phyloP scores from a whole-genome alignment of 129 eudicot genomes.

The Flaveria linearis region DNA sequence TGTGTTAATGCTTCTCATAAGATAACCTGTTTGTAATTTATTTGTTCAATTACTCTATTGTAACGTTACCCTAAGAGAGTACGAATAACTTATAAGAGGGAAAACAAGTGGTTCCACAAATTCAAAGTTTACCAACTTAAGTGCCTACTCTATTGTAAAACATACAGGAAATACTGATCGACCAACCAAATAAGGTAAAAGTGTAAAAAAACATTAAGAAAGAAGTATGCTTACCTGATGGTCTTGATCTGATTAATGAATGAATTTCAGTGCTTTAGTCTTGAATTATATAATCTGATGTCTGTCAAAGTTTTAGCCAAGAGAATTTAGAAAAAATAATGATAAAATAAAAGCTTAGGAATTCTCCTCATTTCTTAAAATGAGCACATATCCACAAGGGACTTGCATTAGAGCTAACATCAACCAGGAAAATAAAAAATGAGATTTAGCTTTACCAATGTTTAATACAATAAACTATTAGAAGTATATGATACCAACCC shows the following conservation, averaged over 20 bases:
- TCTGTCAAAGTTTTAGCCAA: constrained; percentile 17
- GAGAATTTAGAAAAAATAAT: background rate
- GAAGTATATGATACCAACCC: background rate
- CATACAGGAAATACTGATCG: background rate
- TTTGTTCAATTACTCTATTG: background rate
- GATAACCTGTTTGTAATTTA: background rate
- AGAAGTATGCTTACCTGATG: constrained; percentile 16
- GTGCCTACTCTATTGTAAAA: background rate
- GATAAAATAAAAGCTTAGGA: background rate
- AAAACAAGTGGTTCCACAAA: background rate
- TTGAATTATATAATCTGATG: background rate
- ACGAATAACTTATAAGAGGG: background rate
- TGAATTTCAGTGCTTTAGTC: background rate
- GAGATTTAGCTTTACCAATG: background rate
- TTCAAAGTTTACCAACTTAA: background rate
- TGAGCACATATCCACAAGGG: too few relatives aligned
- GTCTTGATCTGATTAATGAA: constrained; percentile 14
- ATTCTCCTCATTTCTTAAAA: background rate
- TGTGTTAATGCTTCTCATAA: background rate
- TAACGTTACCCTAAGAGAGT: background rate
- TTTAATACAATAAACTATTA: background rate
- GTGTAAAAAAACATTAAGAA: background rate
- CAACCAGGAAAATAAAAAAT: background rate
- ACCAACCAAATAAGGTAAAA: constrained; percentile 20
- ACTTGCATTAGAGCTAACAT: constrained; percentile 8